Base-by-base conservation (phyloP, 805 yeast species). In the Tetrapisispora namnaoensis region DNA sequence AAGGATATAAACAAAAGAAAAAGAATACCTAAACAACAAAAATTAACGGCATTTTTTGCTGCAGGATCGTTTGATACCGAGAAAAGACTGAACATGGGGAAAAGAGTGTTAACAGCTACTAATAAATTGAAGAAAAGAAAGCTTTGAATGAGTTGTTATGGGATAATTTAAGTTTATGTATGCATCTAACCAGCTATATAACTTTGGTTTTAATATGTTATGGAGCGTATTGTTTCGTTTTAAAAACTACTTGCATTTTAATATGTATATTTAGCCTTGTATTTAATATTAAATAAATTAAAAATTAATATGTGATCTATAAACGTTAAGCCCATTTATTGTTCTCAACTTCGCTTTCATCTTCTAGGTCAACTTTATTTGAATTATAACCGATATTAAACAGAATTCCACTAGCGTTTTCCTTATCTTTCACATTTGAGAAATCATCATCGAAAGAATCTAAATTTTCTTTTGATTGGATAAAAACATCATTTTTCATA, bases 1-100 rank as follows among this genome's bases (percentile, higher is more conserved):
- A 76, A 81, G 55, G 89, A 83, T 56, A 75, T 89, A 69, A 89
- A 89, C 62, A 73, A 75, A 53, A 78, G 80, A 51, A 71, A 73
- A 53, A 66, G 73, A 44, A 73, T 74, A 51, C 78, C 80, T 0
- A 68, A 71, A 22, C 91, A 84, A 56, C 65, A 78, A 3, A 79
- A 82, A 0, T 64, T 84, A 18, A 78, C 76, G 13, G 88, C 82
- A 60, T 84, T 83, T 58, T 83, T 83, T 62, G 84, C 87, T 0
- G 75, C 74, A 37, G 84, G 79, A 48, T 70, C 71, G 53, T 66
- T 77, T 8, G 71, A 73, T 48, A 62, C 73, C 27, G 65, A 73
- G 39, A 72, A 75, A 49, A 76, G 74, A 18, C 54, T 75, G 2
- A 70, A 69, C 49, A 56, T 76, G 61, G 85, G 87, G 32, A 82